phyloP scores from a whole-genome alignment of 2,329 filamentous ascomycete genomes.

The Didymella pinodella region DNA sequence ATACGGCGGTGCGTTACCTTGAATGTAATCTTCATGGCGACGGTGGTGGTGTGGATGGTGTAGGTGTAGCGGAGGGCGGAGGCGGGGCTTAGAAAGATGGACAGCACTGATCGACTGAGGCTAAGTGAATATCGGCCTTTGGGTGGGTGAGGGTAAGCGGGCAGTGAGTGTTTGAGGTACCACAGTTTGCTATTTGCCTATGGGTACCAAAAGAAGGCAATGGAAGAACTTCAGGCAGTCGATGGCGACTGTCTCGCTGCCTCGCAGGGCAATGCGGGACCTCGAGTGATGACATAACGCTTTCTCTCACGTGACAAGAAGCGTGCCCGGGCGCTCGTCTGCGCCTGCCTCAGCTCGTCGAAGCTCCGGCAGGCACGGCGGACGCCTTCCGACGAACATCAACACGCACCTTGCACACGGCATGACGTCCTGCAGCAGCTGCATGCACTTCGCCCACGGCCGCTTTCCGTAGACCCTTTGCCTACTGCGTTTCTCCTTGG shows the following conservation, averaged over 20 bases:
- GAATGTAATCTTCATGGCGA: conserved; percentile 74
- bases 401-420: conserved; percentile 3
- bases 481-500: conserved; percentile 15
- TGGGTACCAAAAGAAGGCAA: conserved; percentile 28
- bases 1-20: conserved; percentile 59
- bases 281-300: conserved; percentile 6
- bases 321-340: background rate
- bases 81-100: conserved; percentile 36
- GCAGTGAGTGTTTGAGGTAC: background rate
- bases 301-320: conserved; percentile 3
- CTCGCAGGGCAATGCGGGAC: conserved; percentile 12
- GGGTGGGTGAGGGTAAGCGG: conserved; percentile 6
- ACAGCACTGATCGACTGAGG: conserved; percentile 11
- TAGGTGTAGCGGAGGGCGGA: conserved; percentile 27
- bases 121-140: conserved; percentile 8
- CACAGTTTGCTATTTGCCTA: conserved; percentile 7
- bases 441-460: conserved; percentile 11
- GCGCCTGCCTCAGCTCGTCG: conserved; percentile 5
- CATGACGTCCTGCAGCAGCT: conserved; percentile 9
- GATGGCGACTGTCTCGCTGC: conserved; percentile 15
- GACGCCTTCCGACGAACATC: conserved; percentile 10
- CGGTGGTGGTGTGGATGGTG: conserved; percentile 26
- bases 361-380: conserved; percentile 4
- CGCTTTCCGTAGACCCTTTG: conserved; percentile 12
- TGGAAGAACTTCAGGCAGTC: conserved; percentile 36